These are phyloP conservation scores for Anthostomella pinea DNA, from an alignment of 2,329 filamentous ascomycete genomes.

Conservation along the genomic window DNA sequence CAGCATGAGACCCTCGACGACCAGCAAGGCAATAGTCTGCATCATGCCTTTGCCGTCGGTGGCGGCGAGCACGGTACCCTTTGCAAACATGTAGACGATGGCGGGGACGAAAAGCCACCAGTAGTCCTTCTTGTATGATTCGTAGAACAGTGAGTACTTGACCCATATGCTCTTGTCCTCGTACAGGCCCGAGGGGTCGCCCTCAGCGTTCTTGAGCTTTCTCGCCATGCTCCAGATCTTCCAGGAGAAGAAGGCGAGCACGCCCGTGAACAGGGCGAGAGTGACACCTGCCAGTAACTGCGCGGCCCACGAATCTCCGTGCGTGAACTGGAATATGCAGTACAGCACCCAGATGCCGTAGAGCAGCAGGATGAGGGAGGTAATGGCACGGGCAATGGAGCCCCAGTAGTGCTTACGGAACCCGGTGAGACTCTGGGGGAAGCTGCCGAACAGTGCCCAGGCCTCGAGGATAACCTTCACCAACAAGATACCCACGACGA, in stretches of 20 bases:
- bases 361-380: constrained; percentile 82
- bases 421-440: constrained; percentile 73
- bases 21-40: constrained; percentile 76
- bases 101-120: constrained; percentile 96
- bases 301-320: constrained; percentile 91
- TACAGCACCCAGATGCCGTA: constrained; percentile 96
- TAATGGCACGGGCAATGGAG: constrained; percentile 83
- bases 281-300: constrained; percentile 81
- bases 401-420: constrained; percentile 98
- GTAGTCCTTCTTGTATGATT: constrained; percentile 88
- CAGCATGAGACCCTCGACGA: constrained; percentile 79
- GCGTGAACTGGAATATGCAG: constrained; percentile 92
- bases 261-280: constrained; percentile 72
- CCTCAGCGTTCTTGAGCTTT: constrained; percentile 71
- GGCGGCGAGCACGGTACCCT: constrained; percentile 80
- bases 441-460: constrained; percentile 86
- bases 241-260: constrained; percentile 80
- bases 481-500: constrained; percentile 81
- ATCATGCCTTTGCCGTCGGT: constrained; percentile 80
- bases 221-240: constrained; percentile 77
- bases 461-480: constrained; percentile 88
- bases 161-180: constrained; percentile 88
- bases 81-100: constrained; percentile 87
- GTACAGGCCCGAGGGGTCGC: constrained; percentile 71
- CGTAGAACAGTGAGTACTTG: constrained; percentile 97